Conservation (phyloP, 2,329 filamentous ascomycete genomes). For the Colletotrichum godetiae region DNA sequence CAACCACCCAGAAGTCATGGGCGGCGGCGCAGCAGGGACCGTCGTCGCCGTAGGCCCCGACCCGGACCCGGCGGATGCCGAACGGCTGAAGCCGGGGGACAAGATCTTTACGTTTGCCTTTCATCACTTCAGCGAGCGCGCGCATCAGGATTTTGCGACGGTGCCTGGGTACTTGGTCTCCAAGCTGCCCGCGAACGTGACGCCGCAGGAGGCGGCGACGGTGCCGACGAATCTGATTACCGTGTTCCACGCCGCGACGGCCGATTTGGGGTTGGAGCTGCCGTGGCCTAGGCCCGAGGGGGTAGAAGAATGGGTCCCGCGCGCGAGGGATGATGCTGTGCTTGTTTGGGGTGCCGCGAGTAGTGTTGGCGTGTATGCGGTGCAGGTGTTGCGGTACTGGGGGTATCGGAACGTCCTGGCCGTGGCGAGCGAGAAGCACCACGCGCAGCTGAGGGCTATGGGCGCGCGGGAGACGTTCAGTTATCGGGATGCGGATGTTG, state of each 20-base stretch:
- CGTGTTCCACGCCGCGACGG: slow-evolving; percentile 63
- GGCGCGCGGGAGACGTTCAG: slow-evolving; percentile 61
- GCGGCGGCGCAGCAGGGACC: slow-evolving; percentile 62
- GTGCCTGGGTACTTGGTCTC: slow-evolving; percentile 61
- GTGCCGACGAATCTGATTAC: slow-evolving; percentile 70
- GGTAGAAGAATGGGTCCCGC: slow-evolving; percentile 44
- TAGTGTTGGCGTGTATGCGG: slow-evolving; percentile 61
- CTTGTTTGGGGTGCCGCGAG: slow-evolving; percentile 65
- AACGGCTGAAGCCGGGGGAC: slow-evolving; percentile 60
- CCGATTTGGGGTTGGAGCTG: slow-evolving; percentile 62
- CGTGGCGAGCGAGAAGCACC: slow-evolving; percentile 58
- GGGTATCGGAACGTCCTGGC: slow-evolving; percentile 62
- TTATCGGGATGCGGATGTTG: slow-evolving; percentile 53
- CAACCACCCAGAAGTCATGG: slow-evolving; percentile 60
- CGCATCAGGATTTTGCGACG: slow-evolving; percentile 67
- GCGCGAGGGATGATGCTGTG: slow-evolving; percentile 49
- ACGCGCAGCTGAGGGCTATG: slow-evolving; percentile 52
- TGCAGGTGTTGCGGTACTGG: slow-evolving; percentile 64
- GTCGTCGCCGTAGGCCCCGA: slow-evolving; percentile 61
- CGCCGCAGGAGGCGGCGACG: slow-evolving; percentile 60
- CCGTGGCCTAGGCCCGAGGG: slow-evolving; percentile 65
- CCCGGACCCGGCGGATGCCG: not conserved
- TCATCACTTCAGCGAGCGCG: slow-evolving; percentile 59
- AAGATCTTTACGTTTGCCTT: slow-evolving; percentile 67
- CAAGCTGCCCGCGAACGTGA: slow-evolving; percentile 54